Percentiles rank a stretch among this genome's conserved stretches.
Conservation (phyloP, 2,329 filamentous ascomycete genomes). For the Aureobasidium sp. region DNA sequence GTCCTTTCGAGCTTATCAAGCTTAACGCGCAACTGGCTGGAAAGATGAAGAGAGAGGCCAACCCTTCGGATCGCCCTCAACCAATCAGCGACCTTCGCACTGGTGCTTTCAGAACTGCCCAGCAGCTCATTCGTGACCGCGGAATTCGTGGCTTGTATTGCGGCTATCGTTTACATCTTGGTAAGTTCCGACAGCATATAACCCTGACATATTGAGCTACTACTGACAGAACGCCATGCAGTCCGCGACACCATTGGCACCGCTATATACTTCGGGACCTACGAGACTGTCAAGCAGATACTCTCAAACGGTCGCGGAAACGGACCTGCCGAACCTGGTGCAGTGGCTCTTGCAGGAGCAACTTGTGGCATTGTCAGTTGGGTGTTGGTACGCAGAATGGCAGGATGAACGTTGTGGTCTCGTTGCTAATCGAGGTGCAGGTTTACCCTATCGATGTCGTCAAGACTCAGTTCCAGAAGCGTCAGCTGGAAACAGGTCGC, state of each 20-base stretch:
- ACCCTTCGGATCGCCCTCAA: constrained; percentile 4
- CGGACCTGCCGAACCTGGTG: constrained; percentile 68
- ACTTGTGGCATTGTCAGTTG: constrained; percentile 77
- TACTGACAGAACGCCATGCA: constrained; percentile 23
- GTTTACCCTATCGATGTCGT: constrained; percentile 64
- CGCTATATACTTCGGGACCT: constrained; percentile 80
- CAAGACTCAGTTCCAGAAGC: constrained; percentile 78
- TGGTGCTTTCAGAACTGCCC: constrained; percentile 48
- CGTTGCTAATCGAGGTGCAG: constrained; percentile 19
- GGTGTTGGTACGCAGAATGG: constrained; percentile 54
- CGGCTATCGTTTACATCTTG: constrained; percentile 69
- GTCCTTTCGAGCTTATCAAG: constrained; percentile 84
- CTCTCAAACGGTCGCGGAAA: constrained; percentile 65
- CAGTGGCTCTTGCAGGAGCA: constrained; percentile 69
- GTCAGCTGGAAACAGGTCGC: constrained; percentile 59
- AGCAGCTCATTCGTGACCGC: constrained; percentile 66
- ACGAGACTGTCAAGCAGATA: constrained; percentile 77
- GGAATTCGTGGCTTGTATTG: constrained; percentile 69
- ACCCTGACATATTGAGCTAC: background rate
- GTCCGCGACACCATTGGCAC: constrained; percentile 79
- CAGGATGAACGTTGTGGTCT: background rate
- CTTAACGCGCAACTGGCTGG: constrained; percentile 79
- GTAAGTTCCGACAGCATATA: constrained; percentile 43
- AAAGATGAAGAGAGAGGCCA: constrained; percentile 49
- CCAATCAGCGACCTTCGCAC: constrained; percentile 16